Conservation (phyloP, 1,284 basidiomycete genomes). For the Marasmius sp. region DNA sequence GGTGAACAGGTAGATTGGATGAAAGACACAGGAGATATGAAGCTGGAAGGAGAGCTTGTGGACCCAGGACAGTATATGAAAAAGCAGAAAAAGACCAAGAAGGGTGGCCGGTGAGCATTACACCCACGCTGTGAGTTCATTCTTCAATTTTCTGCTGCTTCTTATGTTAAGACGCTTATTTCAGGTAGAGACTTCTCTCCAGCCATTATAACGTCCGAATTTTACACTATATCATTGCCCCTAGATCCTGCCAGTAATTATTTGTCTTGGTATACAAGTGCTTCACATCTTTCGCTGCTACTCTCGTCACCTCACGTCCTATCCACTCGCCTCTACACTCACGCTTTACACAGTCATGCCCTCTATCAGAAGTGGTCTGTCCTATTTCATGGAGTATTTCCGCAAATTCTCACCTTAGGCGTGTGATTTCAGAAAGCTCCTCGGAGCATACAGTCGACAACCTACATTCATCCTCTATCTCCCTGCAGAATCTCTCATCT, state of each 20-base stretch:
- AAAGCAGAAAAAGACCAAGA: constrained; percentile 13
- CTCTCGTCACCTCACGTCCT: background rate
- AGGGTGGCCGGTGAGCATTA: constrained; percentile 9
- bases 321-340: background rate
- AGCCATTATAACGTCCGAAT: too few species aligned
- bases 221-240: too few species aligned
- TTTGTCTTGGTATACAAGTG: background rate
- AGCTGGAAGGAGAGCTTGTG: constrained; percentile 20
- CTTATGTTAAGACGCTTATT: background rate
- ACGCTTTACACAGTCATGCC: background rate
- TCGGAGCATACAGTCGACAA: background rate
- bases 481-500: background rate
- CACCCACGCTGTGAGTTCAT: background rate
- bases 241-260: background rate
- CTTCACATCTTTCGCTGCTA: background rate
- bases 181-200: too few species aligned
- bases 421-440: background rate
- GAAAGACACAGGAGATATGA: constrained; percentile 30
- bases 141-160: background rate
- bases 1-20: constrained; percentile 48
- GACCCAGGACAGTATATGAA: constrained; percentile 13
- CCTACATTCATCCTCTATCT: background rate
- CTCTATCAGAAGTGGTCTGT: background rate
- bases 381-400: background rate
- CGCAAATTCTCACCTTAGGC: background rate